Conservation (phyloP, 2,329 filamentous ascomycete species). For the Colletotrichum spinosum region DNA sequence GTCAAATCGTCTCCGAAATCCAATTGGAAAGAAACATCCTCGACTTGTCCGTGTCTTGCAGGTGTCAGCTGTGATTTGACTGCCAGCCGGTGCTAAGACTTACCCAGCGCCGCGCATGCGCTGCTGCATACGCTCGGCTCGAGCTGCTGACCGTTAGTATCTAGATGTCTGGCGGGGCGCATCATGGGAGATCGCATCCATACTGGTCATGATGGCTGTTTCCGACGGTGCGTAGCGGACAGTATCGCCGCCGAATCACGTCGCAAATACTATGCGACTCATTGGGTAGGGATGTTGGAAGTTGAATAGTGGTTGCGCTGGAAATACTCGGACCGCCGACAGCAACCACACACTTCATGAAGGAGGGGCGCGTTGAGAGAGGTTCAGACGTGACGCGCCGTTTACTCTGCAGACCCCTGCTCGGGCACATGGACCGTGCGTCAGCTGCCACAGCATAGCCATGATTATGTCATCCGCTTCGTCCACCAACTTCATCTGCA, state of each 20-base stretch:
- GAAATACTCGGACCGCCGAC: background rate
- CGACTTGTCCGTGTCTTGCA: constrained; percentile 65
- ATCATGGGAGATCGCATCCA: constrained; percentile 28
- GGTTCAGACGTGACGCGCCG: background rate
- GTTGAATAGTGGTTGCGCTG: background rate
- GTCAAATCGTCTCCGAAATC: constrained; percentile 44
- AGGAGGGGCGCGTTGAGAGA: constrained; percentile 27
- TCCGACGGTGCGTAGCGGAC: background rate
- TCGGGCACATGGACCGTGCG: background rate
- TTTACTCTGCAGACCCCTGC: background rate
- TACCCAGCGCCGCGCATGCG: constrained; percentile 75
- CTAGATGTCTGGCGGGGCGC: constrained; percentile 14
- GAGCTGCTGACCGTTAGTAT: constrained; percentile 51
- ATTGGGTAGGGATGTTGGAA: background rate
- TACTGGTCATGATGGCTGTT: constrained; percentile 49
- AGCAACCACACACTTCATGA: background rate
- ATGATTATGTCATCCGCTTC: background rate
- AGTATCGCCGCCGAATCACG: background rate
- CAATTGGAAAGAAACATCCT: constrained; percentile 70
- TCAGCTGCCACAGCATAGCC: background rate
- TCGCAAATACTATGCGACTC: background rate
- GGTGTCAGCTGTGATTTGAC: constrained; percentile 27
- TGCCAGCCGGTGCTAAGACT: constrained; percentile 41
- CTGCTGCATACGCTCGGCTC: constrained; percentile 72
- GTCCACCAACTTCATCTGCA: no score